Evolutionary conservation across 192 early-diverging fungal species (phyloP).

Genomic region (Gorgonomyces haynaldii): DNA sequence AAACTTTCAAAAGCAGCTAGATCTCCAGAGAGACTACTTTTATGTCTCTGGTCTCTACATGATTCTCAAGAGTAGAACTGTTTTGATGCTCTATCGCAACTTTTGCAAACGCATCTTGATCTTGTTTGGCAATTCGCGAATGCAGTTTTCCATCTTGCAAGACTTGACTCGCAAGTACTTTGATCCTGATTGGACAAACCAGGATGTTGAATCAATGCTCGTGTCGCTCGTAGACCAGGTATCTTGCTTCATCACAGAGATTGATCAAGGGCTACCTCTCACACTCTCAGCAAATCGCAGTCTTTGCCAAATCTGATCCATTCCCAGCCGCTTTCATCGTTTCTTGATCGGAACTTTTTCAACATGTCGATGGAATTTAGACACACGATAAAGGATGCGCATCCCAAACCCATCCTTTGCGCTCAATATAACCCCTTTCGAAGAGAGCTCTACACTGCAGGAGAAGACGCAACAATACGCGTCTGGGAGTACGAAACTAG

Average conservation of each 20-base stretch:
- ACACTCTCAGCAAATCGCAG: neutral
- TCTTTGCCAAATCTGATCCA: neutral
- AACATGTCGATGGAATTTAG: conserved; percentile 41
- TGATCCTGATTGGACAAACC: neutral
- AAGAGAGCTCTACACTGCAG: conserved; percentile 39
- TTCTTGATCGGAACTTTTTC: conserved; percentile 1
- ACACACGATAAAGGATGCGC: conserved; percentile 34
- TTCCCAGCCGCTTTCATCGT: conserved; percentile 1
- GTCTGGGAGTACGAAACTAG: conserved; percentile 48
- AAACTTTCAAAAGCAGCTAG: neutral
- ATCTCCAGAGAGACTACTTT: neutral
- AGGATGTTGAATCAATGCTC: conserved; percentile 3
- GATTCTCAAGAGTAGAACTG: neutral
- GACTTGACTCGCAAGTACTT: neutral
- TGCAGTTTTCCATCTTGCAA: neutral
- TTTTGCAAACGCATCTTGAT: neutral
- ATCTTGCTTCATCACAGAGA: neutral
- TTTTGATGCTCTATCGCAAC: neutral
- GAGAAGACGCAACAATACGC: conserved; percentile 19
- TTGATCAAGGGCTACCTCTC: conserved; percentile 7
- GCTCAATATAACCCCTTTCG: conserved; percentile 39
- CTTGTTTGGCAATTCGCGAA: neutral
- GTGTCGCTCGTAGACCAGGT: conserved; percentile 6
- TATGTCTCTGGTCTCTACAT: conserved; percentile 1
- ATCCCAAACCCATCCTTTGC: conserved; percentile 40